phyloP scores from a whole-genome alignment of 164 flowering plant genomes.

The Sextonia rubra region DNA sequence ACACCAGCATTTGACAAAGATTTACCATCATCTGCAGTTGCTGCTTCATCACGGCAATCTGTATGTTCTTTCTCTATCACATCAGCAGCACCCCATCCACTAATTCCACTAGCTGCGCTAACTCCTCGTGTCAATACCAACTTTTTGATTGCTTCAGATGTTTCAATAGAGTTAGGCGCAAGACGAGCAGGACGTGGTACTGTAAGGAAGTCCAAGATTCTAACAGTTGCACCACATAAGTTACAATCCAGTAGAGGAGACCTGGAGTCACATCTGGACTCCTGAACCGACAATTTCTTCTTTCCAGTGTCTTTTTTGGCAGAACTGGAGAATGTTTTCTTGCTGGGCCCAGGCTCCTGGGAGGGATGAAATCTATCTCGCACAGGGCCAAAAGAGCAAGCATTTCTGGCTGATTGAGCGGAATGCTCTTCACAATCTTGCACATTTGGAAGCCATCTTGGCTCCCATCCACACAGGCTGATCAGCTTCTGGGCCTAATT shows the following conservation, averaged over 20 bases:
- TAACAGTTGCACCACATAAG: conserved; percentile 92
- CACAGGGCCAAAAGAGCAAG: conserved; percentile 62
- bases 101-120: conserved; percentile 96
- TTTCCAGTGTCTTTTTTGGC: conserved; percentile 50
- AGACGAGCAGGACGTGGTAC: conserved; percentile 73
- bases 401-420: conserved; percentile 92
- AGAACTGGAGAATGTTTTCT: conserved; percentile 50
- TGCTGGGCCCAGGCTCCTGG: conserved; percentile 54
- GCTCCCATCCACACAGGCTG: conserved; percentile 99
- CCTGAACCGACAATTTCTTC: conserved; percentile 39
- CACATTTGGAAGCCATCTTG: conserved; percentile 88
- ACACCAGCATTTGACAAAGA: conserved; percentile 41
- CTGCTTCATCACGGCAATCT: conserved; percentile 79
- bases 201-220: conserved; percentile 79
- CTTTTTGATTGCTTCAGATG: conserved; percentile 76
- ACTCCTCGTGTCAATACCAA: conserved; percentile 75
- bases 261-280: conserved; percentile 62
- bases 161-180: conserved; percentile 51
- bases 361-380: conserved; percentile 29
- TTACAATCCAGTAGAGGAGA: conserved; percentile 92
- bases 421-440: conserved; percentile 97
- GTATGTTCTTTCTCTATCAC: conserved; percentile 65
- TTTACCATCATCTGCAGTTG: conserved; percentile 39
- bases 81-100: conserved; percentile 87
- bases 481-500: conserved; percentile 86